phyloP scores from a whole-genome alignment of 1,139 yeast species.

The Oligophagozyma castellii region DNA sequence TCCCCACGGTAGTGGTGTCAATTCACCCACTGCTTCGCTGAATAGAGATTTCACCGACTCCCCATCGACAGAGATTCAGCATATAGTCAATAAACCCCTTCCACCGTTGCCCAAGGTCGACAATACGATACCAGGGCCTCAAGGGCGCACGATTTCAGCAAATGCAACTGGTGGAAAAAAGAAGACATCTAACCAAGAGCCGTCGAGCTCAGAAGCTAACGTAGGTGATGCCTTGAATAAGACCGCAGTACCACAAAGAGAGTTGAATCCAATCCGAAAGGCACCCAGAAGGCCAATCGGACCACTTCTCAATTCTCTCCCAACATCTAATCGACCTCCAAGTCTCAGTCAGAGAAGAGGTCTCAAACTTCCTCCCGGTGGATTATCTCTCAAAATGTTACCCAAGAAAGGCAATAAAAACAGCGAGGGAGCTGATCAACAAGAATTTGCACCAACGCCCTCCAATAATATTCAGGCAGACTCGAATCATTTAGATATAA shows the following conservation, averaged over 20 bases:
- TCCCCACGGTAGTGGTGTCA: background rate
- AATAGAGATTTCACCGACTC: too few species aligned
- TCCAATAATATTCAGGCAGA: constrained; percentile 11
- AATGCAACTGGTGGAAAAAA: too few species aligned
- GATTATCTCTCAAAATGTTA: constrained; percentile 18
- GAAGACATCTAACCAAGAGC: background rate
- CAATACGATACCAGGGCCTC: background rate
- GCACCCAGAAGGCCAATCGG: constrained; percentile 16
- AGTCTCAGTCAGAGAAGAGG: constrained; percentile 26
- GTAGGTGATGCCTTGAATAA: background rate
- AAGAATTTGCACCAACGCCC: constrained; percentile 21
- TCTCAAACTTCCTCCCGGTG: constrained; percentile 23
- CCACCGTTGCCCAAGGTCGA: constrained; percentile 15
- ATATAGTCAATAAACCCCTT: constrained; percentile 21
- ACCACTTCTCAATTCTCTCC: constrained; percentile 3
- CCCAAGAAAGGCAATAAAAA: constrained; percentile 7
- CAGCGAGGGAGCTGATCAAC: constrained; percentile 6
- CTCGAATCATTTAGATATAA: constrained; percentile 6
- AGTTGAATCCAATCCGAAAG: constrained; percentile 14
- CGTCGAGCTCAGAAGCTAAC: background rate
- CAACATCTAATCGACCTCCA: constrained; percentile 10
- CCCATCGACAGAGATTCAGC: constrained; percentile 8
- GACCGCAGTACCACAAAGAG: constrained; percentile 1
- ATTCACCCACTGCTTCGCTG: background rate
- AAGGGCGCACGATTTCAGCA: background rate